These are phyloP conservation scores for Phyllosticta citriasiana DNA, from an alignment of 2,329 filamentous ascomycete genomes.

Conservation along the genomic window DNA sequence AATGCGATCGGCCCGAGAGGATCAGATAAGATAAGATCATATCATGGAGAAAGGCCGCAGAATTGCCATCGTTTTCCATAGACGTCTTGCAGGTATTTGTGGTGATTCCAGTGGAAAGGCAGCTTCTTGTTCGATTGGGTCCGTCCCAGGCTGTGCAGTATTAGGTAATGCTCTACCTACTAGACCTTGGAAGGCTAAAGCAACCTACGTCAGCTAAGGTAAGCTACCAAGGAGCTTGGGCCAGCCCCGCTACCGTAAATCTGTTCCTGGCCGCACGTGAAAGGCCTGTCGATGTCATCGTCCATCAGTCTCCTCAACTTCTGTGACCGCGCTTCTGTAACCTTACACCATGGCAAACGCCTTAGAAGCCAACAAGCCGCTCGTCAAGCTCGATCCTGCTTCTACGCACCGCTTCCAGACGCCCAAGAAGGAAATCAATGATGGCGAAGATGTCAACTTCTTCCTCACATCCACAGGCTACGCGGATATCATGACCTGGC, in stretches of 20 bases:
- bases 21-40: not conserved
- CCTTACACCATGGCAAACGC: conserved; percentile 5
- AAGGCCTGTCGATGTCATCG: conserved; percentile 4
- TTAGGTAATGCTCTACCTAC: no score
- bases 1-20: not conserved
- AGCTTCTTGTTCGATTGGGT: no score
- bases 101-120: no score
- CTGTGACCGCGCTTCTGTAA: not conserved
- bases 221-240: conserved; percentile 1
- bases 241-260: not conserved
- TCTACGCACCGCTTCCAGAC: conserved; percentile 43
- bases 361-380: conserved; percentile 12
- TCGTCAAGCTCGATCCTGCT: conserved; percentile 17
- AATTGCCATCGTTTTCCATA: not conserved
- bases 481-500: conserved; percentile 73
- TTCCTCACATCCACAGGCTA: conserved; percentile 80
- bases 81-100: not conserved
- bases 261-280: conserved; percentile 1
- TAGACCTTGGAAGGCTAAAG: not conserved
- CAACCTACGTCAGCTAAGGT: not conserved
- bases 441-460: conserved; percentile 66
- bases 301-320: not conserved
- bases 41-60: not conserved
- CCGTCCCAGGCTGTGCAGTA: no score
- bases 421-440: conserved; percentile 75